Evolutionary conservation across 176 grass and related monocot genomes (phyloP), one percentile per base, ranked within the genome.

Genomic region (Aegilops sharonensis): DNA sequence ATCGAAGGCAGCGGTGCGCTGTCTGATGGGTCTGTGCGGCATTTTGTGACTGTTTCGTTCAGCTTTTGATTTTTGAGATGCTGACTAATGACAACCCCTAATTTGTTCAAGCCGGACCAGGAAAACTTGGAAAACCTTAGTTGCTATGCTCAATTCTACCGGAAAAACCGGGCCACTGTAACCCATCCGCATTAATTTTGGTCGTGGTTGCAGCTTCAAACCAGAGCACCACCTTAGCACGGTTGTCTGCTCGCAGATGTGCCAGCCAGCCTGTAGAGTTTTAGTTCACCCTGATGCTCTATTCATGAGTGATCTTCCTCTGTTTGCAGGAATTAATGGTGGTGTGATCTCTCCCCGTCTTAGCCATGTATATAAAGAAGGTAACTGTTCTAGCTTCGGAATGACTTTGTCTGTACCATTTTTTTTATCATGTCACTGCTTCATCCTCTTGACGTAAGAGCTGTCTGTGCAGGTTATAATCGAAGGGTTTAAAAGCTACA

Each of bases 401-500:
- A n/a, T 64, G n/a, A 57, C 45, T 71, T 27, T 23, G 4, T n/a
- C 31, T 9, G 0, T 64, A 20, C 1, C 14, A 75, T 76, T 29
- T 23, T 20, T 85, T 70, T 35, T n/a, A 27, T 52, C n/a, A 54
- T 79, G 17, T 84, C 43, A 2, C 8, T 54, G n/a, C 18, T 85
- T 75, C 42, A 3, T 24, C 9, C 15, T 25, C 9, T 18, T 61
- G 39, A 79, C 40, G 57, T 78, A 8, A 5, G 75, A 20, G 30
- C 82, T 83, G 8, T 77, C 14, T 80, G 25, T 61, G 75, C 87
- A 98, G 96, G 86, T 98, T 66, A 87, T 98, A 52, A 98, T 98
- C 36, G 93, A 98, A 87, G 96, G 96, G 45, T 98, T 98, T 69
- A 98, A 98, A 90, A 98, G 96, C 85, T 98, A 98, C 85, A 92